Conservation (phyloP, 1,284 basidiomycete species). For the Exobasidium rhododendri region DNA sequence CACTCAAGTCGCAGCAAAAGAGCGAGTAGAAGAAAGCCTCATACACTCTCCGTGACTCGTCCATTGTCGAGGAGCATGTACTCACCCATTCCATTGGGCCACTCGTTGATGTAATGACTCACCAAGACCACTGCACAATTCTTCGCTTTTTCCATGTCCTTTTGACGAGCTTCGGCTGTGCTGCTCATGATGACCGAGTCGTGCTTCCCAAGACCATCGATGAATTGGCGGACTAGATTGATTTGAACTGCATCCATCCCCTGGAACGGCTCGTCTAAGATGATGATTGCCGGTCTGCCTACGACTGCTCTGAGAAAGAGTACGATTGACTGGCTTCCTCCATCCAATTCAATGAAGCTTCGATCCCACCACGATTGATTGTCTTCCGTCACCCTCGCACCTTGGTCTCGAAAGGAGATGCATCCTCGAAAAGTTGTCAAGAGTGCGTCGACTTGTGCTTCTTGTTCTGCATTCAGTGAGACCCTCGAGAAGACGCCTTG, state of each 20-base stretch:
- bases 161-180: slow-evolving; percentile 18
- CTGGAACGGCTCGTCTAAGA: slow-evolving; percentile 53
- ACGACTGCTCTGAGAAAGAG: slow-evolving; percentile 47
- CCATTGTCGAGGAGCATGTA: slow-evolving; percentile 39
- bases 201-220: slow-evolving; percentile 24
- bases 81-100: slow-evolving; percentile 36
- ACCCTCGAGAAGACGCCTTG: slow-evolving; percentile 39
- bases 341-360: slow-evolving; percentile 19
- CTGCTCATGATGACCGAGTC: slow-evolving; percentile 10
- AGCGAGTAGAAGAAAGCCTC: no score
- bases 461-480: neutral
- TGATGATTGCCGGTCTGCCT: slow-evolving; percentile 34
- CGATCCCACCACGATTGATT: neutral
- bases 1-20: slow-evolving; percentile 12
- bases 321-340: slow-evolving; percentile 46
- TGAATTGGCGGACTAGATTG: slow-evolving; percentile 25
- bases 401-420: neutral
- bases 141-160: slow-evolving; percentile 3
- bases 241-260: slow-evolving; percentile 45
- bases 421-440: neutral
- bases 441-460: neutral
- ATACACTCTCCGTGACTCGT: slow-evolving; percentile 26
- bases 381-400: neutral
- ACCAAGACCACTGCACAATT: slow-evolving; percentile 39
- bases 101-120: slow-evolving; percentile 51